Evolutionary conservation across 2,329 filamentous ascomycete genomes (phyloP).

Genomic region (Aspergillus sergii): DNA sequence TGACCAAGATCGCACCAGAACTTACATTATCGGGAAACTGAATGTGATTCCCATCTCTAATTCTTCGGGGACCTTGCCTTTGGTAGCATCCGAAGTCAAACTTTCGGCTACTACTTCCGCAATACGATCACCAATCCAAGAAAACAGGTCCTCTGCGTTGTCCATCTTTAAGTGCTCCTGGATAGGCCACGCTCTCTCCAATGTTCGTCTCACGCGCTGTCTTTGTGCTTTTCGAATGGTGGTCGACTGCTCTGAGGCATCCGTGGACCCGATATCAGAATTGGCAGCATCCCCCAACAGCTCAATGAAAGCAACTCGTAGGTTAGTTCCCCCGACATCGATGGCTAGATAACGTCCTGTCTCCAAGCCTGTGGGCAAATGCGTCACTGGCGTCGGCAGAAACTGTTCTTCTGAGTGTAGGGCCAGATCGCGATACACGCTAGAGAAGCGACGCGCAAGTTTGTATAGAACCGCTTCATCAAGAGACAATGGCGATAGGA

Average conservation of each 20-base stretch:
- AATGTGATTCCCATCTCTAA: slow-evolving; percentile 54
- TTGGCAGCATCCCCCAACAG: slow-evolving; percentile 49
- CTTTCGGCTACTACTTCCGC: slow-evolving; percentile 68
- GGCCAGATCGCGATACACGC: slow-evolving; percentile 48
- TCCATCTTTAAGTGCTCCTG: slow-evolving; percentile 61
- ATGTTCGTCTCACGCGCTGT: slow-evolving; percentile 50
- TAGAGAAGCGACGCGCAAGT: slow-evolving; percentile 49
- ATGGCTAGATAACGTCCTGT: slow-evolving; percentile 59
- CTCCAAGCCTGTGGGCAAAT: slow-evolving; percentile 53
- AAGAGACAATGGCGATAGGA: slow-evolving; percentile 43
- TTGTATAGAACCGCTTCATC: slow-evolving; percentile 48
- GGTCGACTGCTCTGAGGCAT: slow-evolving; percentile 44
- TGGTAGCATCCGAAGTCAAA: slow-evolving; percentile 43
- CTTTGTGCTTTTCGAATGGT: slow-evolving; percentile 49
- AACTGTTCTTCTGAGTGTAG: slow-evolving; percentile 50
- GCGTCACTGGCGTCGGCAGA: slow-evolving; percentile 50
- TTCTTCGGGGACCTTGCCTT: slow-evolving; percentile 45
- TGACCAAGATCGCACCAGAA: background rate
- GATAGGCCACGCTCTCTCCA: slow-evolving; percentile 58
- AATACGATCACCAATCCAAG: slow-evolving; percentile 80
- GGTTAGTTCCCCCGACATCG: slow-evolving; percentile 59
- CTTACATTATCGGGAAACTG: slow-evolving; percentile 54
- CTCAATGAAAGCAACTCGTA: slow-evolving; percentile 60
- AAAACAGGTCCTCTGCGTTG: slow-evolving; percentile 73
- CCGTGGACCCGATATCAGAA: slow-evolving; percentile 32